Evolutionary conservation across 2,329 filamentous ascomycete species (phyloP).

Genomic region (Monilinia laxa): DNA sequence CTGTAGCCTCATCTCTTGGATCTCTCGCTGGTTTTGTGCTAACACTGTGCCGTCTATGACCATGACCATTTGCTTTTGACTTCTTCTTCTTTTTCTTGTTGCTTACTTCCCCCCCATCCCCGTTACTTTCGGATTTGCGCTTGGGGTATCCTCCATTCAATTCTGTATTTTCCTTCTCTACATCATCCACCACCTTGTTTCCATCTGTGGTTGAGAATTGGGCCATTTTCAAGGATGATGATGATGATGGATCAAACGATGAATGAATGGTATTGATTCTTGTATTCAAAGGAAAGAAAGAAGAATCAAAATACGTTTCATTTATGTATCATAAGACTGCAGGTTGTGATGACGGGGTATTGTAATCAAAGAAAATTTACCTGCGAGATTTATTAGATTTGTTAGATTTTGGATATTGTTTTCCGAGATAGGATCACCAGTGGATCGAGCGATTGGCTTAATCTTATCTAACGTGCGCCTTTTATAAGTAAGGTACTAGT

Average conservation of each 20-base stretch:
- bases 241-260: background rate
- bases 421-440: too few relatives aligned
- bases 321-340: too few relatives aligned
- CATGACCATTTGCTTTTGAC: conserved; percentile 31
- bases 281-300: too few relatives aligned
- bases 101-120: conserved; percentile 15
- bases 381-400: background rate
- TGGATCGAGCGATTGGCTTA: background rate
- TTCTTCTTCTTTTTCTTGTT: conserved; percentile 34
- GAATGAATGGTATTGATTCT: background rate
- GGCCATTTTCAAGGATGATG: conserved; percentile 28
- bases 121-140: conserved; percentile 13
- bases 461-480: too few relatives aligned
- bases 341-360: background rate
- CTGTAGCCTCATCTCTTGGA: conserved; percentile 51
- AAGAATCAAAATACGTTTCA: background rate
- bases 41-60: conserved; percentile 52
- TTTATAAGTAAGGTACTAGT: too few relatives aligned
- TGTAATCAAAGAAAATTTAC: conserved; percentile 18
- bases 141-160: conserved; percentile 17
- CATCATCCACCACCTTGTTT: conserved; percentile 23
- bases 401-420: background rate
- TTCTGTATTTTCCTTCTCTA: conserved; percentile 5
- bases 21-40: conserved; percentile 62
- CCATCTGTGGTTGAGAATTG: conserved; percentile 31